Evolutionary conservation across 495 filamentous ascomycete genomes (phyloP).

Genomic region (Jackrogersella minutella): DNA sequence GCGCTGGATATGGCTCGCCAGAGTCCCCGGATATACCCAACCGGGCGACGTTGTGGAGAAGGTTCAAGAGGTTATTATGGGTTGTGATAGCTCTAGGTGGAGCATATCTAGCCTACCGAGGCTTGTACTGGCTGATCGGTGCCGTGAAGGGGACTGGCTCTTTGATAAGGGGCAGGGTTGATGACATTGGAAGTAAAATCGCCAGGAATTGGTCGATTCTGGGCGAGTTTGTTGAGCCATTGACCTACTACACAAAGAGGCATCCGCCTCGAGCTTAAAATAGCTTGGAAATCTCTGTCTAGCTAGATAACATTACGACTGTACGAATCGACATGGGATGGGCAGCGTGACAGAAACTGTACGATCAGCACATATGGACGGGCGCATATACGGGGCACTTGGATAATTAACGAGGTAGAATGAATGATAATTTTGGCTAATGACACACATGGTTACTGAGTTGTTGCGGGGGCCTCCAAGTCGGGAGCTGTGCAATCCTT

Average conservation of each 20-base stretch:
- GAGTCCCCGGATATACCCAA: constrained; percentile 3
- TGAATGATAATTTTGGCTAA: background rate
- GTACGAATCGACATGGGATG: constrained; percentile 1
- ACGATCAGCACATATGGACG: constrained; percentile 2
- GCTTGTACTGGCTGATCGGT: constrained; percentile 3
- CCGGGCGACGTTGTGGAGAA: constrained; percentile 9
- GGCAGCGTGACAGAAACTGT: constrained; percentile 15
- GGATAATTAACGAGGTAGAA: constrained; percentile 3
- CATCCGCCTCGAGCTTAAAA: background rate
- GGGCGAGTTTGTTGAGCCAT: background rate
- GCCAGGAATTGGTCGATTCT: constrained; percentile 8
- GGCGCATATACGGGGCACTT: constrained; percentile 5
- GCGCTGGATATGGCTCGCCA: background rate
- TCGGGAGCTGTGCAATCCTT: constrained; percentile 34
- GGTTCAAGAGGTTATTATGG: constrained; percentile 17
- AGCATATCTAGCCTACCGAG: background rate
- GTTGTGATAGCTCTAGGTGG: background rate
- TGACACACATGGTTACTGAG: constrained; percentile 11
- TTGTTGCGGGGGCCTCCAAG: constrained; percentile 5
- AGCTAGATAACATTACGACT: background rate
- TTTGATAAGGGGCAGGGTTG: background rate
- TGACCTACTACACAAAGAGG: background rate
- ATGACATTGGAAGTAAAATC: background rate
- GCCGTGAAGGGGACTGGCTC: background rate
- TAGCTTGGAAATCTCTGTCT: background rate